Conservation (phyloP, 2,329 filamentous ascomycete genomes). For the Nectriaceae sp. region DNA sequence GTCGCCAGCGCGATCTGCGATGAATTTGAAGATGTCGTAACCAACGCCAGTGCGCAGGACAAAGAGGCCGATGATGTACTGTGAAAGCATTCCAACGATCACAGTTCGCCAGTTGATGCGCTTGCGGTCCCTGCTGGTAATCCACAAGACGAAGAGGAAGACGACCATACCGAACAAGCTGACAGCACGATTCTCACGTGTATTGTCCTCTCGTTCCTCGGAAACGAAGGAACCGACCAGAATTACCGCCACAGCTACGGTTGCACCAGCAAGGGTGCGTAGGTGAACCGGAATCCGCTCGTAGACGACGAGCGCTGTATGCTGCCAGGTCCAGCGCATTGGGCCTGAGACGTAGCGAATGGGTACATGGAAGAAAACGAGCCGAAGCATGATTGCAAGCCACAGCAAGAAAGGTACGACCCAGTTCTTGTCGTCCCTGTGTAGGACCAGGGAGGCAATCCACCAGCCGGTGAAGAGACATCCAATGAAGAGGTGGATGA, state of each 20-base stretch:
- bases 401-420: conserved; percentile 82
- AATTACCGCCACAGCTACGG: conserved; percentile 69
- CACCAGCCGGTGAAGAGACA: conserved; percentile 64
- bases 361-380: conserved; percentile 74
- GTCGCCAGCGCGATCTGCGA: conserved; percentile 72
- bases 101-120: conserved; percentile 74
- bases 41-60: conserved; percentile 80
- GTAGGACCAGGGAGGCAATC: conserved; percentile 73
- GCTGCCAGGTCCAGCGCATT: conserved; percentile 67
- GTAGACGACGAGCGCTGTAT: conserved; percentile 61
- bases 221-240: conserved; percentile 78
- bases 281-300: conserved; percentile 66
- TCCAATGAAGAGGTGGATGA: conserved; percentile 49
- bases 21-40: conserved; percentile 89
- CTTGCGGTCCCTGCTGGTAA: conserved; percentile 69
- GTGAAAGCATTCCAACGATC: conserved; percentile 83
- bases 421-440: conserved; percentile 76
- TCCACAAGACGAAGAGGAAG: conserved; percentile 67
- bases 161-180: conserved; percentile 78
- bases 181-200: conserved; percentile 74
- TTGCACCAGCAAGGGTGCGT: conserved; percentile 63
- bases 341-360: conserved; percentile 66
- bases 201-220: conserved; percentile 73
- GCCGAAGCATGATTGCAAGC: conserved; percentile 70
- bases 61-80: conserved; percentile 87